Conservation (phyloP, 768 basidiomycete species). For the Calocera viscosa region DNA sequence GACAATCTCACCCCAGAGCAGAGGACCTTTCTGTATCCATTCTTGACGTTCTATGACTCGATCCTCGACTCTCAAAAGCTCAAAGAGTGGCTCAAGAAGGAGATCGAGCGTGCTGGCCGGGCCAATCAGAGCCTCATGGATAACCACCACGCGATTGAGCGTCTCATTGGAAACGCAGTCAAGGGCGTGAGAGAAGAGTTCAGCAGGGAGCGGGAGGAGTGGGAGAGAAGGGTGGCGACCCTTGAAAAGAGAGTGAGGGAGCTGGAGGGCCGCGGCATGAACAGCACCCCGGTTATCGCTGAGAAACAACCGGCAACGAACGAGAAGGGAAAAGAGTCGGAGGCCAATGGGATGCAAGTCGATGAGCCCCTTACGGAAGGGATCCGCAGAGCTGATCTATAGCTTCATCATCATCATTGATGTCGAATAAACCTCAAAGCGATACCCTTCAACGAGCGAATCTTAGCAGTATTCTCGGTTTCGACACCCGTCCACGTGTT, state of each 20-base stretch:
- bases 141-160: conserved; percentile 2
- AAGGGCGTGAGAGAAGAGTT: background rate
- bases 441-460: background rate
- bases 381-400: background rate
- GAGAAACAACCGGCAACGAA: background rate
- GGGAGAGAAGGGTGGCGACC: background rate
- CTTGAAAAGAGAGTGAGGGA: background rate
- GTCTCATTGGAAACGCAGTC: background rate
- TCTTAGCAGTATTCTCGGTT: background rate
- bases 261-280: background rate
- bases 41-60: conserved; percentile 74
- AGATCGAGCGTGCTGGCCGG: conserved; percentile 34
- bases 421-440: background rate
- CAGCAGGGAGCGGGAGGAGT: background rate
- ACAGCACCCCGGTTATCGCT: background rate
- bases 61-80: conserved; percentile 68
- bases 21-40: conserved; percentile 59
- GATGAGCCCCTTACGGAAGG: background rate
- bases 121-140: conserved; percentile 6
- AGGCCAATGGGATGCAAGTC: background rate
- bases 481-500: background rate
- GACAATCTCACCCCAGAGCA: conserved; percentile 3
- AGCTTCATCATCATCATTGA: background rate
- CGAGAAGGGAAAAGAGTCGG: background rate
- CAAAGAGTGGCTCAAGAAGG: conserved; percentile 62